phyloP scores from a whole-genome alignment of 2,329 filamentous ascomycete genomes.

The Exserohilum turcica region DNA sequence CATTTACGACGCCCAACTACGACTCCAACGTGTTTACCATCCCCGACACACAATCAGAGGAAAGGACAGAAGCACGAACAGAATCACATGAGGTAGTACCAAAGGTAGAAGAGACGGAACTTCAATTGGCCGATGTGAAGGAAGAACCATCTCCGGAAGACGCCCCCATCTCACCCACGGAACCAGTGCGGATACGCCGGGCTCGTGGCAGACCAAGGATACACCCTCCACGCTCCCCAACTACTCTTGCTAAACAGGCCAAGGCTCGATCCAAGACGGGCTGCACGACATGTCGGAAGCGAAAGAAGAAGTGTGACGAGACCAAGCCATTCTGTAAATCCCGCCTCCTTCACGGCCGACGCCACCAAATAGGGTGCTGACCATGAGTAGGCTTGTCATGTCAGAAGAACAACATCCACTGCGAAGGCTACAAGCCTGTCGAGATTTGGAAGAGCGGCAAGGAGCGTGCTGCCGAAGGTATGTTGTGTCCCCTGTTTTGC shows the following conservation, averaged over 20 bases:
- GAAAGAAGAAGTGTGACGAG: conserved; percentile 66
- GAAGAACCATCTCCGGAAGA: conserved; percentile 40
- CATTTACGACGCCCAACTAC: conserved; percentile 45
- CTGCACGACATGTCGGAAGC: conserved; percentile 63
- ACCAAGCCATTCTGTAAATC: conserved; percentile 52
- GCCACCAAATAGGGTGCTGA: conserved; percentile 25
- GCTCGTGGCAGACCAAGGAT: conserved; percentile 80
- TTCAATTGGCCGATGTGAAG: conserved; percentile 49
- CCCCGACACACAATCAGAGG: conserved; percentile 34
- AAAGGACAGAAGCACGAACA: conserved; percentile 31
- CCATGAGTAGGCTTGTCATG: conserved; percentile 73
- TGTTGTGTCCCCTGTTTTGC: background rate
- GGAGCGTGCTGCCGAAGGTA: conserved; percentile 71
- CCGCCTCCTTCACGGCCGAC: background rate
- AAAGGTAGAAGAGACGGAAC: conserved; percentile 61
- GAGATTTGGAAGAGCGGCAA: conserved; percentile 86
- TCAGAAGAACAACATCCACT: conserved; percentile 90
- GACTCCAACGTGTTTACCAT: conserved; percentile 30
- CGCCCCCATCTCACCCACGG: conserved; percentile 41
- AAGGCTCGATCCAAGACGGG: conserved; percentile 71
- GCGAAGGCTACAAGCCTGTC: conserved; percentile 87
- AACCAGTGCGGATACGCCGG: conserved; percentile 46
- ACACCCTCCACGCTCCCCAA: conserved; percentile 68
- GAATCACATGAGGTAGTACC: conserved; percentile 51
- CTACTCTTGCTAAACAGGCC: conserved; percentile 69